These are phyloP conservation scores for Panicum virgatum DNA, from an alignment of 202 grass and related monocot species.

Conservation along the genomic window DNA sequence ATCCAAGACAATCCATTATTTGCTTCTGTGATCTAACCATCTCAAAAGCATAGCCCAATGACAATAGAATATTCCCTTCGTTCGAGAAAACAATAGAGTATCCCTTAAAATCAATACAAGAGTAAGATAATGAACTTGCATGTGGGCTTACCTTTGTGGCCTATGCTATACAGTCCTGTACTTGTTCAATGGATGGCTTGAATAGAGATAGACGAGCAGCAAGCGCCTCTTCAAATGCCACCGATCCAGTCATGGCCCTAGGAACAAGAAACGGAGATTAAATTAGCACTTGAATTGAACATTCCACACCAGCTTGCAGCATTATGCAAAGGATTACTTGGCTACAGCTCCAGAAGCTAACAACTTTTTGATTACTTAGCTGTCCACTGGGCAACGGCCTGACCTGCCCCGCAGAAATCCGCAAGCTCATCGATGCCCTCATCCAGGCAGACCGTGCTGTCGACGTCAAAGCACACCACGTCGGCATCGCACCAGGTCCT, in stretches of 20 bases:
- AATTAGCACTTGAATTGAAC: background rate
- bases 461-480: background rate
- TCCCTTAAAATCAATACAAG: no score
- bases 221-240: background rate
- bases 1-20: no score
- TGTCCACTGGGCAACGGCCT: background rate
- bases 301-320: background rate
- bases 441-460: background rate
- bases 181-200: conserved; percentile 53
- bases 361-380: background rate
- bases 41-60: no score
- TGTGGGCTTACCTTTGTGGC: conserved; percentile 49
- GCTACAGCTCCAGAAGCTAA: background rate
- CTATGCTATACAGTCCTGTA: conserved; percentile 62
- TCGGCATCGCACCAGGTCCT: background rate
- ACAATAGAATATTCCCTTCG: no score
- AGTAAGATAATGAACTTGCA: no score
- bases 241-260: background rate
- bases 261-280: background rate
- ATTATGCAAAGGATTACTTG: background rate
- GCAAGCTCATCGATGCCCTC: background rate
- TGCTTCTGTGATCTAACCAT: no score
- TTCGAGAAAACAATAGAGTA: no score
- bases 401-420: background rate
- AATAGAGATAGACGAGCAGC: conserved; percentile 2